Base-by-base conservation (phyloP, 1,284 basidiomycete species). In the Malassezia brasiliensis region DNA sequence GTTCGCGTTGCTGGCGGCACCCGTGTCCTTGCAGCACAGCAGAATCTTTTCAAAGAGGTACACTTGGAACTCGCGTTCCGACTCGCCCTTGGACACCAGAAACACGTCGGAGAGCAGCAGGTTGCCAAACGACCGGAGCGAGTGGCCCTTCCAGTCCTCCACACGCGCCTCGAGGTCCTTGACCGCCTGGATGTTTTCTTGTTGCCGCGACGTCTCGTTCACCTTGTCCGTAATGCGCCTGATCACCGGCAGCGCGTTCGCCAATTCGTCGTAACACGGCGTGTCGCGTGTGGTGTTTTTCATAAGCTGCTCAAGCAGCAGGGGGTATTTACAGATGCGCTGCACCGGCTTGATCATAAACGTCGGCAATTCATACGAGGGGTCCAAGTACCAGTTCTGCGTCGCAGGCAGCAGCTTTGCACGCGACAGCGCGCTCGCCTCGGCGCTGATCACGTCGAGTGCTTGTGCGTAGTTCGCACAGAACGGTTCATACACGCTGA, bases 1-100 rank as follows among this genome's bases (percentile, higher is more conserved):
- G 54, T 75, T 74, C 47, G 64, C 59, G 6, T 30, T 31, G 60
- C 76, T 76, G 32, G 71, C 70, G 28, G 63, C 58, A 1, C 83
- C 37, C 46, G 79, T 76, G 85, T 81, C 94, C 76, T 98, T 98
- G 80, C 94, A 98, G 77, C 94, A 98, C 14, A 98, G 81, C 67
- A 99, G 88, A 77, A 99, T 99, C 78, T 90, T 90, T 77, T 98
- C 90, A 66, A 99, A 99, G 34, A 99, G 80, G 80, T 96, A 99
- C 54, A 99, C 91, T 69, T 94, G 90, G 72, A 98, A 98, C 75
- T 98, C 94, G 64, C 93, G 82, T 75, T 96, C 90, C 65, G 90
- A 88, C 60, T 94, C 90, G 59, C 86, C 88, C 78, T 98, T 99
- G 65, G 88, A 90, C 51, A 98, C 94, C 61, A 86, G 84, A 76